These are phyloP conservation scores for Dichomitus squalens DNA, from an alignment of 1,284 basidiomycete genomes.

Conservation along the genomic window DNA sequence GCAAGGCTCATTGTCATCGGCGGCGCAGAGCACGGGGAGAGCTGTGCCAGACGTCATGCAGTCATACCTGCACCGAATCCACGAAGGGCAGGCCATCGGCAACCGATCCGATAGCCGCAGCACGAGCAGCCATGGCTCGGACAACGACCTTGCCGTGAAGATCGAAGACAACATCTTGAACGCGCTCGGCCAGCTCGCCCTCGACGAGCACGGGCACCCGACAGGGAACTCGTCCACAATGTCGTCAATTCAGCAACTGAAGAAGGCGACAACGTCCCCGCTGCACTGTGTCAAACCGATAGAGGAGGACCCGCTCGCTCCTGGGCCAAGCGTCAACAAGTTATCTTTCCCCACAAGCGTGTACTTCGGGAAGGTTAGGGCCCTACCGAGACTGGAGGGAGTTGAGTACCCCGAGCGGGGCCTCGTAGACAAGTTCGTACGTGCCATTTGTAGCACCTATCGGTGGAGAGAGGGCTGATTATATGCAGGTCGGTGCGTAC, in stretches of 20 bases:
- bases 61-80: conserved; percentile 31
- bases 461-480: conserved; percentile 10
- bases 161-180: conserved; percentile 74
- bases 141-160: conserved; percentile 39
- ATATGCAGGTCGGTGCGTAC: conserved; percentile 78
- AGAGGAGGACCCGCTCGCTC: conserved; percentile 77
- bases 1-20: conserved; percentile 28
- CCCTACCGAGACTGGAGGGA: conserved; percentile 81
- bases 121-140: conserved; percentile 33
- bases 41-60: conserved; percentile 28
- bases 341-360: conserved; percentile 88
- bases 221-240: conserved; percentile 90
- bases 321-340: conserved; percentile 77
- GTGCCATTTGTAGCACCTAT: conserved; percentile 19
- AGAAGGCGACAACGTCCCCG: conserved; percentile 72
- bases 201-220: conserved; percentile 90
- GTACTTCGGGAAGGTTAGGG: conserved; percentile 85
- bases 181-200: conserved; percentile 82
- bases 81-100: conserved; percentile 31
- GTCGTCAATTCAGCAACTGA: conserved; percentile 88
- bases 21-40: conserved; percentile 11
- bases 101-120: conserved; percentile 37
- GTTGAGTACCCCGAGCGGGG: conserved; percentile 85
- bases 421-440: conserved; percentile 79
- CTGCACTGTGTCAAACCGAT: conserved; percentile 77